Evolutionary conservation across 1,284 basidiomycete genomes (phyloP).

Genomic region (Hemileia vastatrix): DNA sequence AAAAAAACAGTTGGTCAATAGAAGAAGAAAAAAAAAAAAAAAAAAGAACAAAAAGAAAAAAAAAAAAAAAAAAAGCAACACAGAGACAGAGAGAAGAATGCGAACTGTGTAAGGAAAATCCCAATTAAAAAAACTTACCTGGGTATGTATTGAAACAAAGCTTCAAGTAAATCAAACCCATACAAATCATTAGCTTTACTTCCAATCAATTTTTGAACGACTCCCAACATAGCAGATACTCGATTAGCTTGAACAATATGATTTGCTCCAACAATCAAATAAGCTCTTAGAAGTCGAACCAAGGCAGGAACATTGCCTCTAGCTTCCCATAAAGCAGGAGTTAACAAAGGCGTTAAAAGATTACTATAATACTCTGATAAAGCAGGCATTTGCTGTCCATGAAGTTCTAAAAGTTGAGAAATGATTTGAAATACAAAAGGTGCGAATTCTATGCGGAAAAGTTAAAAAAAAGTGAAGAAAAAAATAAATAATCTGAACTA

Average conservation of each 20-base stretch:
- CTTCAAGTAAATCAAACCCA: slow-evolving; percentile 81
- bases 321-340: slow-evolving; percentile 80
- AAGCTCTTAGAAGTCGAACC: slow-evolving; percentile 76
- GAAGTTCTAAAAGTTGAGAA: slow-evolving; percentile 86
- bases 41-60: not conserved
- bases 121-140: too few relatives aligned
- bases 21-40: not conserved
- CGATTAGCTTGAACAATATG: slow-evolving; percentile 67
- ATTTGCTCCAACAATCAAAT: slow-evolving; percentile 61
- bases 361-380: slow-evolving; percentile 69
- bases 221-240: slow-evolving; percentile 68
- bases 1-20: too few relatives aligned
- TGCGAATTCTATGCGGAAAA: slow-evolving; percentile 64
- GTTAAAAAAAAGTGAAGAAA: not conserved
- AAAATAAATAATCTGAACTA: not conserved
- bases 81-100: slow-evolving; percentile 51
- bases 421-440: slow-evolving; percentile 96
- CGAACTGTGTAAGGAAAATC: too few relatives aligned
- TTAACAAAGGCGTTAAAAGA: slow-evolving; percentile 73
- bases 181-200: slow-evolving; percentile 79
- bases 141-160: slow-evolving; percentile 56
- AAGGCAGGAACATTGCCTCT: slow-evolving; percentile 93
- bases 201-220: slow-evolving; percentile 83
- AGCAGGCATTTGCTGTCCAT: slow-evolving; percentile 47
- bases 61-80: slow-evolving; percentile 51